Evolutionary conservation across 1,139 yeast species (phyloP), one percentile per base, ranked within the genome.

Genomic region (Diutina catenulata): DNA sequence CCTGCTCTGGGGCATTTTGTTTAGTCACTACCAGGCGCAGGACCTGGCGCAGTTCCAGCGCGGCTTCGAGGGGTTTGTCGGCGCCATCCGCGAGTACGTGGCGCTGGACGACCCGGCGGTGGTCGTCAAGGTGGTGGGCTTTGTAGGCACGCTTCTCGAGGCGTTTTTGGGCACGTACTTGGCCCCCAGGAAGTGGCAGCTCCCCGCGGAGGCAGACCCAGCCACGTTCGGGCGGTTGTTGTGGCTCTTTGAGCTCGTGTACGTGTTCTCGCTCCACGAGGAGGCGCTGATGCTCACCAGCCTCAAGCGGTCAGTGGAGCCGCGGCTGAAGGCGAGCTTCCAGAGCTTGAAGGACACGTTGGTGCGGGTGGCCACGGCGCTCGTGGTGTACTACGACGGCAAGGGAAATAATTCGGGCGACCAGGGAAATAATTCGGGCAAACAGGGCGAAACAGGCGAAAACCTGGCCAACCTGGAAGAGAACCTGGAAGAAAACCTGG

Each of bases 1-100:
- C 28, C 76, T 76, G 41, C 59, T 91, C 3, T 88, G 97, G 96
- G 73, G 74, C 36, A 66, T 83, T 19, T 60, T 91, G 14, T 66
- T 84, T 32, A 74, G 72, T 44, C 73, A 73, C 40, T 86, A 83
- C 48, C 57, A 64, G 7, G 61, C 58, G 10, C 54, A 59, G 4
- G 56, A 73, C 36, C 42, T 61, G 11, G 47, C 47, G 0, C 62
- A 66, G 28, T 64, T 75, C 28, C 65, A 73, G 40, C 50, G 53
- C n/a, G 86, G 86, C 0, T 73, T 80, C 47, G 70, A 73, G 39
- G 55, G 63, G 28, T 72, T 74, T 8, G 43, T 80, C 11, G 51
- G 52, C 2, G 51, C 72, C 10, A 53, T 78, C 28, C 48, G 64
- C 0, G 52, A 53, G 0, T 68, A 62, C 36, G 42, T 78, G 1